Percentiles rank a stretch among this genome's conserved stretches.
Conservation (phyloP, 106 monocot genomes). For the Amphibolis antarctica region DNA sequence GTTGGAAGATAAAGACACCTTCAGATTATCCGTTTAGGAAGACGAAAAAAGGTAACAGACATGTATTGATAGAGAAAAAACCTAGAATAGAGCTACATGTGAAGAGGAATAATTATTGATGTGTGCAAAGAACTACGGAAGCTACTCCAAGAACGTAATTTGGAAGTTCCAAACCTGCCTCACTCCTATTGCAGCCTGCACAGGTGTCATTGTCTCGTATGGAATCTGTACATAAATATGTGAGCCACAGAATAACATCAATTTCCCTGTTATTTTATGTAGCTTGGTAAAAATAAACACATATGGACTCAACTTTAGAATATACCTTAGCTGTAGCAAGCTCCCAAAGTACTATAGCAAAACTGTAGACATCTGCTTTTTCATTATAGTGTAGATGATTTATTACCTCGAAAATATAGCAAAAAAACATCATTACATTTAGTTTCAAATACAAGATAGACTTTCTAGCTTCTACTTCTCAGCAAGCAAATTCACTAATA, state of each 20-base stretch:
- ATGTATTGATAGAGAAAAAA: too few relatives aligned
- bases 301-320: neutral
- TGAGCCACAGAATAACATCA: neutral
- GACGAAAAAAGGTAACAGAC: too few relatives aligned
- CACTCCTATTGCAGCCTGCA: slow-evolving; percentile 74
- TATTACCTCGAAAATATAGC: slow-evolving; percentile 41
- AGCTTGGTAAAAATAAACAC: neutral
- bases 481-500: too few relatives aligned
- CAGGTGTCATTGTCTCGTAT: slow-evolving; percentile 58
- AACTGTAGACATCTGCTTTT: slow-evolving; percentile 90
- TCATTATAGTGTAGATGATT: slow-evolving; percentile 84
- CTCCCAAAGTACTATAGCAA: slow-evolving; percentile 95
- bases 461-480: neutral
- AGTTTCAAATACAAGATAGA: neutral
- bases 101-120: too few relatives aligned
- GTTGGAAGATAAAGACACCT: too few relatives aligned
- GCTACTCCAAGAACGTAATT: too few relatives aligned
- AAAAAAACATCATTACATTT: neutral
- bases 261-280: neutral
- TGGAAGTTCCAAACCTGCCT: slow-evolving; percentile 39
- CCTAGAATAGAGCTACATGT: too few relatives aligned
- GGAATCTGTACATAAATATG: slow-evolving; percentile 36
- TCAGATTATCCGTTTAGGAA: too few relatives aligned
- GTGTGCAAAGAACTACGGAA: too few relatives aligned
- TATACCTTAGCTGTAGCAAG: slow-evolving; percentile 80